Evolutionary conservation across 2,329 filamentous ascomycete species (phyloP).

Genomic region (Paecilomyces niveus): DNA sequence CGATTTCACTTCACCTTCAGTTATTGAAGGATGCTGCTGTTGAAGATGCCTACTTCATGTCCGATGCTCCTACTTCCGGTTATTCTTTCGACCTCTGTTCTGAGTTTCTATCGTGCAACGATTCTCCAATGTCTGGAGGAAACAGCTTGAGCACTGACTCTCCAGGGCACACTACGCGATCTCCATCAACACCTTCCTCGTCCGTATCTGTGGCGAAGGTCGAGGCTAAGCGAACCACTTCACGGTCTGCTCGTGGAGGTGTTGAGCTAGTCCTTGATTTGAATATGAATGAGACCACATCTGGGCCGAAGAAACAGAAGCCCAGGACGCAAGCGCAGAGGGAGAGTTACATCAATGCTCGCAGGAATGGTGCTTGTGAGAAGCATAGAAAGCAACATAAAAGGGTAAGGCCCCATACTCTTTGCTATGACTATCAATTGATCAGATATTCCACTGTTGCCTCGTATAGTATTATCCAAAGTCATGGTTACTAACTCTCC

Average conservation of each 20-base stretch:
- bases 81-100: background rate
- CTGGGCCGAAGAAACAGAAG: slow-evolving; percentile 35
- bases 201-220: slow-evolving; percentile 5
- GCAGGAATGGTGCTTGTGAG: slow-evolving; percentile 36
- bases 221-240: background rate
- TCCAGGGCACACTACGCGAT: slow-evolving; percentile 3
- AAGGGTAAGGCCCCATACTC: slow-evolving; percentile 19
- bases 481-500: background rate
- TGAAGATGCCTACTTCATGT: slow-evolving; percentile 18
- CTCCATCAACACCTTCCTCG: slow-evolving; percentile 9
- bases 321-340: slow-evolving; percentile 35
- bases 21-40: slow-evolving; percentile 25
- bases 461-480: background rate
- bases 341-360: slow-evolving; percentile 37
- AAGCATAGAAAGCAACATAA: slow-evolving; percentile 40
- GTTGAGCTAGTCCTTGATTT: slow-evolving; percentile 35
- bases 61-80: slow-evolving; percentile 11
- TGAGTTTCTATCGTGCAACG: background rate
- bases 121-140: background rate
- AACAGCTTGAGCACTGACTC: slow-evolving; percentile 8
- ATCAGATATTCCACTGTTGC: background rate
- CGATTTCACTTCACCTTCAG: slow-evolving; percentile 35
- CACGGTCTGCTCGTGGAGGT: slow-evolving; percentile 14
- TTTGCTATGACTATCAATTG: background rate
- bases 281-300: slow-evolving; percentile 37